Evolutionary conservation across 768 basidiomycete genomes (phyloP), one percentile per base, ranked within the genome.

Genomic region (Panus rudis): DNA sequence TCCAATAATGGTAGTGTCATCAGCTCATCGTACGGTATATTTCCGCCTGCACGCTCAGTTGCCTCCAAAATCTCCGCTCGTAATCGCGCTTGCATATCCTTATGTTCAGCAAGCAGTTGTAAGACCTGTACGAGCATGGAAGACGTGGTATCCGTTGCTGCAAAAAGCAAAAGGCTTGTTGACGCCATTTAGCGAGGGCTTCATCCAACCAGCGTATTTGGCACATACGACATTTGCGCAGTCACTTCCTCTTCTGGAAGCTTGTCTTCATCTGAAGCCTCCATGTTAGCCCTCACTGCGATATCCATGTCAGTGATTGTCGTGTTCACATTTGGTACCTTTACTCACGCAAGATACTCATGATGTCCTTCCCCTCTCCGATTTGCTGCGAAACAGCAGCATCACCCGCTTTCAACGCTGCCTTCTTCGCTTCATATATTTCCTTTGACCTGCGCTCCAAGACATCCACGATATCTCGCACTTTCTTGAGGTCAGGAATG

Each of bases 331-430:
- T 3, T n/a, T n/a, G n/a, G n/a, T n/a, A n/a, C n/a, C n/a, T 3
- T n/a, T 4, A 52, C 69, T 39, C 47, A 75, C 72, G 56, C 13
- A 75, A 51, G 28, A 73, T 61, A 40, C 66, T 72, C 41, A 75
- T 62, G 20, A 76, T 64, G 50, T 74, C 73, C 27, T 69, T 66
- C 10, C 66, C 66, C 37, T 56, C 55, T n/a, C 57, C 59, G 35
- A 61, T 54, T 43, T 64, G 61, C 28, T 43, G 43, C 6, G 42
- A 38, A 5, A 65, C 51, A 2, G 49, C 58, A 27, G 61, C 57
- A 24, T 68, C 66, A 6, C 63, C 65, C 19, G 51, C 49, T 14
- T 38, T 42, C 6, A 71, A 22, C 1, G 68, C 63, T 20, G 45
- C 49, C 43, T 63, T 64, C 53, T 73, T 73, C 5, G 54, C 50